These are phyloP conservation scores for Salix udensis DNA, from an alignment of 345 rosid genomes.

Conservation along the genomic window DNA sequence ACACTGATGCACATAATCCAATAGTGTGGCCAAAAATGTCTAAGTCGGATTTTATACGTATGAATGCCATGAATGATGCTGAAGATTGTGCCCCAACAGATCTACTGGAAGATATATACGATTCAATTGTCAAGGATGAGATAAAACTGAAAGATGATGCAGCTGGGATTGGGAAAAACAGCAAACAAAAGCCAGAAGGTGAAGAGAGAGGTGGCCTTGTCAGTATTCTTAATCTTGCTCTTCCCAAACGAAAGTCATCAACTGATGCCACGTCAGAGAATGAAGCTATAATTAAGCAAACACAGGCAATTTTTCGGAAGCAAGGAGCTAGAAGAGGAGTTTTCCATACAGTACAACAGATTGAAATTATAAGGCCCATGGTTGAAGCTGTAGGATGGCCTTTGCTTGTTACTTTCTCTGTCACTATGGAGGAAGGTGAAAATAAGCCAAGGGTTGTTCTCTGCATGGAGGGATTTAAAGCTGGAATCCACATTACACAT, in stretches of 20 bases:
- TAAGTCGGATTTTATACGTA: constrained; percentile 80
- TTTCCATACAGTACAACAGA: constrained; percentile 67
- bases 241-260: constrained; percentile 67
- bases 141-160: constrained; percentile 86
- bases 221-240: constrained; percentile 79
- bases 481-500: constrained; percentile 86
- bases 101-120: constrained; percentile 86
- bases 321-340: constrained; percentile 85
- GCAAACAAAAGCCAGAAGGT: constrained; percentile 67
- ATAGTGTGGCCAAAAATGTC: constrained; percentile 99
- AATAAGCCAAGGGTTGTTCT: constrained; percentile 83
- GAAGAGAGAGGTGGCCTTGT: constrained; percentile 92
- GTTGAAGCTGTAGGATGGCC: constrained; percentile 99
- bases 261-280: constrained; percentile 78
- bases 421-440: constrained; percentile 98
- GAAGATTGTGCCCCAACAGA: constrained; percentile 80
- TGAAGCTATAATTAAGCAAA: constrained; percentile 81
- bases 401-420: constrained; percentile 92
- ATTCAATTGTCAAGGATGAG: constrained; percentile 92
- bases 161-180: constrained; percentile 48
- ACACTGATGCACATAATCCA: constrained; percentile 95
- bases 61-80: constrained; percentile 73
- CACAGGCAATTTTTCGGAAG: constrained; percentile 85
- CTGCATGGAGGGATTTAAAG: constrained; percentile 98
- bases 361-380: constrained; percentile 89